Evolutionary conservation across 306 rosid species (phyloP).

Genomic region (Alnus rubra): DNA sequence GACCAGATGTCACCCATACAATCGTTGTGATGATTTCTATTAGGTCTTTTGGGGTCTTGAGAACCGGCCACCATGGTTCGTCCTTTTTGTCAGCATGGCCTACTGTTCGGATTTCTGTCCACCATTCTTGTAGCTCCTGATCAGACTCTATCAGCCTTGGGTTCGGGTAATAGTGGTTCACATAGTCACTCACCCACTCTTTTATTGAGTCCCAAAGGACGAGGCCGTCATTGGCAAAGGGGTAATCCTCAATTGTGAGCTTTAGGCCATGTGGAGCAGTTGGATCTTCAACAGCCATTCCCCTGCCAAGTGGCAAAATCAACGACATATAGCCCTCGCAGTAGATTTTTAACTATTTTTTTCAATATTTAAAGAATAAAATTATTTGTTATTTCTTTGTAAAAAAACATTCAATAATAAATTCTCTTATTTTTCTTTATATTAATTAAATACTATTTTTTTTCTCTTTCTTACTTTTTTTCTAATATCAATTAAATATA

Average conservation of each 20-base stretch:
- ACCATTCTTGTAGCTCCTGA: conserved; percentile 74
- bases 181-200: conserved; percentile 45
- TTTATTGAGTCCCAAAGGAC: conserved; percentile 43
- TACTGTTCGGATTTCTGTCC: conserved; percentile 50
- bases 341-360: too few species aligned
- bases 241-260: conserved; percentile 46
- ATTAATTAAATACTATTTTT: too few species aligned
- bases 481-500: too few species aligned
- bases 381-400: too few species aligned
- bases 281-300: conserved; percentile 49
- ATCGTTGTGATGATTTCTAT: conserved; percentile 37
- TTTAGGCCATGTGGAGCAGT: conserved; percentile 49
- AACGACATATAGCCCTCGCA: neutral
- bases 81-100: conserved; percentile 52
- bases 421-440: too few species aligned
- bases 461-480: too few species aligned
- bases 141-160: conserved; percentile 18
- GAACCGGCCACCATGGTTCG: conserved; percentile 58
- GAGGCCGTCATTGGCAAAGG: conserved; percentile 57
- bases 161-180: conserved; percentile 26
- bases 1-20: conserved; percentile 50
- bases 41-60: conserved; percentile 38
- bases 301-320: conserved; percentile 33
- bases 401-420: too few species aligned
- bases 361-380: too few species aligned